phyloP scores from a whole-genome alignment of 805 yeast species.

The Hyphopichia homilentoma region DNA sequence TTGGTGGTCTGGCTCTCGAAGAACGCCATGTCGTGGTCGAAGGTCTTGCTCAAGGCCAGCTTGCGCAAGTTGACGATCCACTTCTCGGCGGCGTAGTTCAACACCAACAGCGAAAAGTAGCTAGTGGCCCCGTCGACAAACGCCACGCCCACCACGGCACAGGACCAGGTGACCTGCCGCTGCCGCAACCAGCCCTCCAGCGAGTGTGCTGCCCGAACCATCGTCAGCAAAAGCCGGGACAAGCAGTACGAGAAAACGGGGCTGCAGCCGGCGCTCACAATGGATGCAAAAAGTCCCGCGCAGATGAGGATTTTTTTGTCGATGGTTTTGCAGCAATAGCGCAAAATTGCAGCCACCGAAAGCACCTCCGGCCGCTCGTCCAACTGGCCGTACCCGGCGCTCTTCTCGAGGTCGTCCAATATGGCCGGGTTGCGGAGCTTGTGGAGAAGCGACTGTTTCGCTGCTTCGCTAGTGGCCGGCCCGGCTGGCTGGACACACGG shows the following conservation, averaged over 20 bases:
- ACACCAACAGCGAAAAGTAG: constrained; percentile 45
- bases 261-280: constrained; percentile 57
- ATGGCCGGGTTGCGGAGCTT: constrained; percentile 19
- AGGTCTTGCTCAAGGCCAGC: constrained; percentile 44
- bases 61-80: constrained; percentile 61
- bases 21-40: constrained; percentile 53
- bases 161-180: constrained; percentile 58
- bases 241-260: constrained; percentile 80
- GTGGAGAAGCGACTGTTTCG: constrained; percentile 8
- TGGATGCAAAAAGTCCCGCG: constrained; percentile 52
- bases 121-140: constrained; percentile 55
- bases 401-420: constrained; percentile 17
- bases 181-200: constrained; percentile 19
- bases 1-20: constrained; percentile 35
- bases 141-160: constrained; percentile 60
- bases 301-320: constrained; percentile 21
- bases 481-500: not conserved
- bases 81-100: constrained; percentile 60
- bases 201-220: constrained; percentile 45
- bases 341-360: constrained; percentile 20
- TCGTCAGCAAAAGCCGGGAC: constrained; percentile 62
- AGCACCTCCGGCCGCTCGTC: constrained; percentile 11
- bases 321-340: constrained; percentile 18
- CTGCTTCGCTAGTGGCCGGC: constrained; percentile 1
- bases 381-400: not conserved